Percentiles rank a stretch among this genome's conserved stretches.
Conservation (phyloP, 1,284 basidiomycete species). For the Apiotrichum gamsii region DNA sequence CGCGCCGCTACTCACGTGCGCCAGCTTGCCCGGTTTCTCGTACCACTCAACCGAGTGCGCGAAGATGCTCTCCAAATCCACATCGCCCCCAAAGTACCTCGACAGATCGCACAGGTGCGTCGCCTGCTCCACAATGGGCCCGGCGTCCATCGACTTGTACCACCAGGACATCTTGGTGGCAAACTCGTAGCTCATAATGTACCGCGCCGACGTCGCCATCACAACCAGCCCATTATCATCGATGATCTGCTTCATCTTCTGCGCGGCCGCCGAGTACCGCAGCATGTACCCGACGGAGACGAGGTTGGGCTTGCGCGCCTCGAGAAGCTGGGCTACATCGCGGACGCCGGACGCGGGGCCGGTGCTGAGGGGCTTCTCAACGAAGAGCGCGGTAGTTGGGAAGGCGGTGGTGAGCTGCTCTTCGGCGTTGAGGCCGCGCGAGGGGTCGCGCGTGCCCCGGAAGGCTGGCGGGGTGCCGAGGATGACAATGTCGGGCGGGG, state of each 20-base stretch:
- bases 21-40: constrained; percentile 49
- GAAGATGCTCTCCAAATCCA: constrained; percentile 48
- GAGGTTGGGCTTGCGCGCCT: constrained; percentile 56
- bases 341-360: constrained; percentile 28
- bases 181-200: constrained; percentile 49
- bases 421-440: constrained; percentile 57
- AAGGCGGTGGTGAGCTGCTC: constrained; percentile 76
- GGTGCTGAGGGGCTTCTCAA: constrained; percentile 60
- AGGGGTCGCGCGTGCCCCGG: constrained; percentile 60
- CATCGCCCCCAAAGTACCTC: constrained; percentile 53
- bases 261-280: constrained; percentile 80
- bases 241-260: constrained; percentile 91
- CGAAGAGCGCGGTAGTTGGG: constrained; percentile 74
- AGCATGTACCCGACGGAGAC: constrained; percentile 84
- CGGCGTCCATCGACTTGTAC: constrained; percentile 68
- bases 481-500: constrained; percentile 26
- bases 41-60: constrained; percentile 38
- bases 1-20: no score
- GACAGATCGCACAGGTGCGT: constrained; percentile 27
- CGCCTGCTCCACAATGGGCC: constrained; percentile 88
- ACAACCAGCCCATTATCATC: constrained; percentile 83
- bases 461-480: constrained; percentile 72
- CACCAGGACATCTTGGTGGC: constrained; percentile 58
- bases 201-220: constrained; percentile 87
- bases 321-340: constrained; percentile 61